Evolutionary conservation across 2,329 filamentous ascomycete genomes (phyloP).

Genomic region (Alternaria sp.): DNA sequence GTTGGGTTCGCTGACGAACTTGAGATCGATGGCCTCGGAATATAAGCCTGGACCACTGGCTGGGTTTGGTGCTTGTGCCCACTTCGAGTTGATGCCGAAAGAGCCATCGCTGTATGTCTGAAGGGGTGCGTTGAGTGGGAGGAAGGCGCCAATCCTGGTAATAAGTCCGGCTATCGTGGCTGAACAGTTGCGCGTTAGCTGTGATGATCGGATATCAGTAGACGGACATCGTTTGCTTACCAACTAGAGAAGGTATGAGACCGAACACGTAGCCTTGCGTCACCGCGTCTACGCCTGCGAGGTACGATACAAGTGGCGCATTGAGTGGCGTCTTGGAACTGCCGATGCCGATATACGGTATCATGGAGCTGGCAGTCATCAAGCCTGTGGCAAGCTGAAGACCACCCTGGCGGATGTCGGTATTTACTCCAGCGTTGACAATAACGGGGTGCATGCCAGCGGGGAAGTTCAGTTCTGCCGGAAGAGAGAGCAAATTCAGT

Average conservation of each 20-base stretch:
- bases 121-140: constrained; percentile 11
- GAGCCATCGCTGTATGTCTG: constrained; percentile 12
- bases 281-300: constrained; percentile 12
- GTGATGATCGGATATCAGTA: not conserved
- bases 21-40: constrained; percentile 19
- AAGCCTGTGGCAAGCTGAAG: constrained; percentile 13
- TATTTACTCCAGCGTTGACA: constrained; percentile 5
- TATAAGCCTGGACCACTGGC: constrained; percentile 18
- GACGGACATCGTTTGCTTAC: not conserved
- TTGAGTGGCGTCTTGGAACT: constrained; percentile 14
- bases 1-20: constrained; percentile 14
- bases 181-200: constrained; percentile 3
- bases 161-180: constrained; percentile 15
- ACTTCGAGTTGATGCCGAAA: constrained; percentile 17
- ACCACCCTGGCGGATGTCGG: constrained; percentile 17
- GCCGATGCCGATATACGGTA: constrained; percentile 15
- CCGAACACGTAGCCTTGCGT: constrained; percentile 12
- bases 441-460: constrained; percentile 18
- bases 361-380: constrained; percentile 10
- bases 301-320: constrained; percentile 11
- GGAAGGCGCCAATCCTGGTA: constrained; percentile 16
- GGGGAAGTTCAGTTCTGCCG: constrained; percentile 7
- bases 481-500: constrained; percentile 8
- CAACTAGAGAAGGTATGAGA: constrained; percentile 15
- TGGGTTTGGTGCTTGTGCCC: constrained; percentile 17